Percentiles rank a stretch among this genome's conserved stretches.
These are phyloP conservation scores for Chaetomium strumarium DNA, from an alignment of 2,329 filamentous ascomycete genomes.

Conservation along the genomic window DNA sequence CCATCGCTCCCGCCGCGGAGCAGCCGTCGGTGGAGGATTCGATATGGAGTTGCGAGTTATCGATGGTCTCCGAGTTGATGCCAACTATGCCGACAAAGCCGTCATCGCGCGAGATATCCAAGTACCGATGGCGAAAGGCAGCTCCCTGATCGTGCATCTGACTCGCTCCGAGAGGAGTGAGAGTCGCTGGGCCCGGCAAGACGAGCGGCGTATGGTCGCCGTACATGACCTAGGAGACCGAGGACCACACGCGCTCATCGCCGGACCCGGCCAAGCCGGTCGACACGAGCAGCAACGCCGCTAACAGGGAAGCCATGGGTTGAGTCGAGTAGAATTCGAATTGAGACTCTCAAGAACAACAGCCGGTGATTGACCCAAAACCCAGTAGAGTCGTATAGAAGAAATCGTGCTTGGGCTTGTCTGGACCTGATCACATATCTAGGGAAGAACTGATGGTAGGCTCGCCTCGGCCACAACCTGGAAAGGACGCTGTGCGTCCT, in stretches of 20 bases:
- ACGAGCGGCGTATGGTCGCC: constrained; percentile 47
- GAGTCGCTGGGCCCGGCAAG: constrained; percentile 24
- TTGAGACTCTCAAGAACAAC: too few species aligned
- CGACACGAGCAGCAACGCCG: constrained; percentile 23
- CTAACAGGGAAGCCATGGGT: constrained; percentile 21
- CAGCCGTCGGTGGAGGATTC: constrained; percentile 38
- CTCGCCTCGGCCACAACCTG: too few species aligned
- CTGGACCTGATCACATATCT: too few species aligned
- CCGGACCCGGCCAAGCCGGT: constrained; percentile 29
- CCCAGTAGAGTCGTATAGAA: too few species aligned
- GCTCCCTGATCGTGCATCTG: constrained; percentile 46
- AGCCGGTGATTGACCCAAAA: too few species aligned
- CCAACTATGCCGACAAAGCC: constrained; percentile 36
- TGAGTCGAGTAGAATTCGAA: neutral
- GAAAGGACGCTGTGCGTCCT: too few species aligned
- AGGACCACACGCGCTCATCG: constrained; percentile 43
- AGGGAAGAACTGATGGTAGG: too few species aligned
- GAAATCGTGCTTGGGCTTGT: too few species aligned
- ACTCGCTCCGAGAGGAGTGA: constrained; percentile 50
- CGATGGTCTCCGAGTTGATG: constrained; percentile 39
- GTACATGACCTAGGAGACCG: constrained; percentile 43
- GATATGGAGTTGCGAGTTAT: constrained; percentile 43
- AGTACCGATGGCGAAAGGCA: constrained; percentile 45
- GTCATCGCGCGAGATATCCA: constrained; percentile 28
- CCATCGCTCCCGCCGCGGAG: constrained; percentile 62